Base-by-base conservation (phyloP, 345 rosid genomes). In the Lepidium sativum region DNA sequence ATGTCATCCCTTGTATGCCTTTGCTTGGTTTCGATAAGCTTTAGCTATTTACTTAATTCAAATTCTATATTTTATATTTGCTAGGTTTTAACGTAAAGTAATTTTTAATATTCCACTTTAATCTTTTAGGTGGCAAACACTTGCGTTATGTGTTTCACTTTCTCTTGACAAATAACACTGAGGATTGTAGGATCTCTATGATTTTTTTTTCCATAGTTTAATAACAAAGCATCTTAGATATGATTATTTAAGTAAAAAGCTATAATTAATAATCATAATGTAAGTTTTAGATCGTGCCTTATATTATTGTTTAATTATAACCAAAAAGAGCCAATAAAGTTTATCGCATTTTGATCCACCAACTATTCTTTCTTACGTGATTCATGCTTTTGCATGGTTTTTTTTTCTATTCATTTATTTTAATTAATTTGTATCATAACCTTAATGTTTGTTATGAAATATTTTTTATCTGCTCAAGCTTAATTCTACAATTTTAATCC, bases 121-220 rank as follows among this genome's bases (percentile, higher is more conserved):
- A 50, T 38, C 17, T 11, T 39, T 12, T 39, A 18, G 54, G 67
- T 69, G 53, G 60, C 60, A 39, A 52, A 60, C 74, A 70, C 55
- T 61, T 52, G 54, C 54, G 31, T 69, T 61, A 27, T 51, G 37
- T 69, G 74, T 52, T 43, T 61, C 74, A 33, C 68, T 53, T 69
- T 69, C 38, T 44, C 40, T 70, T 5, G 74, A 47, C 67, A 70
- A 53, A 16, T 41, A 23, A 70, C 47, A 60, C 14, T 34, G 27
- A 50, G 16, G 29, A 52, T 52, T 43, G 55, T 61, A 60, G 49
- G 68, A 61, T 61, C 68, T 43, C 29, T 60, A 4, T 60, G 53
- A 69, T 32, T 8, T 14, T 8, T 39, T 49, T 33, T 11, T n/a
- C 39, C 33, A 33, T 61, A 40, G 14, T 23, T 34, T 15, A 6